Evolutionary conservation across 2,329 filamentous ascomycete genomes (phyloP).

Genomic region (Arthrobotrys entomopaga): DNA sequence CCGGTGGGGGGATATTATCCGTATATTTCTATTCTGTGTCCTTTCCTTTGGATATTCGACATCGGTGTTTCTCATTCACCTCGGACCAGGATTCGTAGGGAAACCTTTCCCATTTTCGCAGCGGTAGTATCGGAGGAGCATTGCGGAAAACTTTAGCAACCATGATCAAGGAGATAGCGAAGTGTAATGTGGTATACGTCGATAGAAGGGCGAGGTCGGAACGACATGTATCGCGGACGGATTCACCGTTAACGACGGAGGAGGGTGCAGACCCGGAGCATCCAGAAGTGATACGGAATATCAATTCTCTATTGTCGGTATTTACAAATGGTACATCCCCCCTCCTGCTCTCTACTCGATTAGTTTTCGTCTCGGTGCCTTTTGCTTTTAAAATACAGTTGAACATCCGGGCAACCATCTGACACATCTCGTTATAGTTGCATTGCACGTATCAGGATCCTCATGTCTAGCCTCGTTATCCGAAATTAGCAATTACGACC

Average conservation of each 20-base stretch:
- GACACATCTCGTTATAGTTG: slow-evolving; percentile 55
- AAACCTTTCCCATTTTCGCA: slow-evolving; percentile 24
- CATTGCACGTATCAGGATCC: slow-evolving; percentile 68
- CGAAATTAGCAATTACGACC: slow-evolving; percentile 66
- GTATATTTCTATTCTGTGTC: neutral
- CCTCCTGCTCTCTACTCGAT: slow-evolving; percentile 3
- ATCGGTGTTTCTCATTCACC: slow-evolving; percentile 14
- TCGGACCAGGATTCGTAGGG: slow-evolving; percentile 5
- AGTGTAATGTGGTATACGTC: slow-evolving; percentile 64
- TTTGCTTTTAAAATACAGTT: slow-evolving; percentile 28
- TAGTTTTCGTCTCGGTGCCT: neutral
- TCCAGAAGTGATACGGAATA: slow-evolving; percentile 64
- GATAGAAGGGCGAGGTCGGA: slow-evolving; percentile 63
- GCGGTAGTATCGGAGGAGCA: slow-evolving; percentile 39
- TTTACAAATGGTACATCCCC: slow-evolving; percentile 67
- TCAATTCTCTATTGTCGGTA: slow-evolving; percentile 65
- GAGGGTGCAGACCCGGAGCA: slow-evolving; percentile 62
- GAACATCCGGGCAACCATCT: slow-evolving; percentile 19
- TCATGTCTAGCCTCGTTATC: slow-evolving; percentile 68
- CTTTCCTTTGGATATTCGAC: slow-evolving; percentile 21
- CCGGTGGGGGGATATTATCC: neutral
- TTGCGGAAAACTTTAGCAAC: slow-evolving; percentile 20
- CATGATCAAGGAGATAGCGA: slow-evolving; percentile 61
- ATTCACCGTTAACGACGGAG: slow-evolving; percentile 58
- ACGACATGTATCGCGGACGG: slow-evolving; percentile 60